Conservation (phyloP, 139 green algal genomes). For the Chlorella sp. region DNA sequence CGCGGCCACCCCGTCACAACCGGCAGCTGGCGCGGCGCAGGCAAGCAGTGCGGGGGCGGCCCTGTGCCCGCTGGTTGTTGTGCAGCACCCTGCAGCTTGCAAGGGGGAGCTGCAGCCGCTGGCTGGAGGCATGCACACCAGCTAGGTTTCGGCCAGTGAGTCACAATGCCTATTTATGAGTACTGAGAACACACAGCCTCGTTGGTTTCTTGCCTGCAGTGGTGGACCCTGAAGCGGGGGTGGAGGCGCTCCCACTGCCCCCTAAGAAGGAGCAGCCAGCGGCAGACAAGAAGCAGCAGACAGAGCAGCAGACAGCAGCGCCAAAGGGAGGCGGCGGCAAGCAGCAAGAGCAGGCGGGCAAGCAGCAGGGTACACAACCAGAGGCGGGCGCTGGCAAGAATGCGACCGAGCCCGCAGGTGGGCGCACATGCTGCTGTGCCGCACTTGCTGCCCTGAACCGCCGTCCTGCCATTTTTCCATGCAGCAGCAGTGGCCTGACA, state of each 20-base stretch:
- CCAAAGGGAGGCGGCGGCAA: background rate
- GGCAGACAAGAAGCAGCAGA: too few relatives aligned
- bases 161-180: too few relatives aligned
- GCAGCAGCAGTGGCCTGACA: too few relatives aligned
- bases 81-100: too few relatives aligned
- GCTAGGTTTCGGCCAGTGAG: too few relatives aligned
- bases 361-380: background rate
- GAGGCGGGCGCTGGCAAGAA: background rate
- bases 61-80: too few relatives aligned
- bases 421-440: too few relatives aligned
- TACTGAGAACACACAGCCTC: too few relatives aligned
- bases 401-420: background rate
- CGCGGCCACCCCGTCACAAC: constrained; percentile 6
- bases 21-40: background rate
- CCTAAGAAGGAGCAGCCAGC: background rate
- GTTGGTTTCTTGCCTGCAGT: constrained; percentile 19
- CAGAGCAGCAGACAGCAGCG: background rate
- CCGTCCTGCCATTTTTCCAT: too few relatives aligned
- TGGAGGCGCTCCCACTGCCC: background rate
- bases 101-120: too few relatives aligned
- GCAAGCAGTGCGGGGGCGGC: background rate
- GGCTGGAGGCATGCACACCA: too few relatives aligned
- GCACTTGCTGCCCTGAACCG: too few relatives aligned
- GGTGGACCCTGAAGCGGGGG: constrained; percentile 7
- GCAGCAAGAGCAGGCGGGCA: background rate